phyloP scores from a whole-genome alignment of 1,284 basidiomycete species.

The Austroboletus novae-zelandiae region DNA sequence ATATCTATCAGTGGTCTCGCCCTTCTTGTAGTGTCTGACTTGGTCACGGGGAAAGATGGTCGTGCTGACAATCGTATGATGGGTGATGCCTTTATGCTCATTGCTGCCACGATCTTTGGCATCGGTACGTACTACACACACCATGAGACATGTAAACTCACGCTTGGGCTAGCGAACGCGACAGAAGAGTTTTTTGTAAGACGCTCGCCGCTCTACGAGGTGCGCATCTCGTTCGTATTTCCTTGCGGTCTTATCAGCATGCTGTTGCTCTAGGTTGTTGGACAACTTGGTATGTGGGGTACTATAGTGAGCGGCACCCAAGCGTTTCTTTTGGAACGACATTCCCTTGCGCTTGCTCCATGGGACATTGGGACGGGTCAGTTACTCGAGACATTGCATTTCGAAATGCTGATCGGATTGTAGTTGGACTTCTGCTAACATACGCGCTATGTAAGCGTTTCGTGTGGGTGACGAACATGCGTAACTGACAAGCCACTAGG shows the following conservation, averaged over 20 bases:
- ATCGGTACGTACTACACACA: slow-evolving; percentile 54
- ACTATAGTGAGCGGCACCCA: slow-evolving; percentile 74
- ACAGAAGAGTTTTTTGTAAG: slow-evolving; percentile 86
- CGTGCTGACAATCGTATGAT: slow-evolving; percentile 59
- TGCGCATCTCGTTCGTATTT: slow-evolving; percentile 14
- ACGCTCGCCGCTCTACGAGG: slow-evolving; percentile 75
- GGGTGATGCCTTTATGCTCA: slow-evolving; percentile 81
- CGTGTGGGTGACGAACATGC: neutral
- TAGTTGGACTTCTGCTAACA: slow-evolving; percentile 68
- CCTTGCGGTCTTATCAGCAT: neutral
- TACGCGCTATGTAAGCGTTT: slow-evolving; percentile 53
- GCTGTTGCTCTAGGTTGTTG: slow-evolving; percentile 53
- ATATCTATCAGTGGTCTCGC: slow-evolving; percentile 74
- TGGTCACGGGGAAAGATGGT: slow-evolving; percentile 67
- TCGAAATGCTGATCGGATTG: slow-evolving; percentile 4
- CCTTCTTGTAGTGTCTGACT: slow-evolving; percentile 70
- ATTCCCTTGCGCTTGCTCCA: slow-evolving; percentile 53
- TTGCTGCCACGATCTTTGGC: slow-evolving; percentile 81
- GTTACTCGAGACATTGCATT: slow-evolving; percentile 15
- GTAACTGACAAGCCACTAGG: slow-evolving; percentile 34
- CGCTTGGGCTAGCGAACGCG: slow-evolving; percentile 59
- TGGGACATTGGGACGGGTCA: slow-evolving; percentile 71
- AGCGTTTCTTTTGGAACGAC: slow-evolving; percentile 70
- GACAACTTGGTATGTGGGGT: slow-evolving; percentile 81
- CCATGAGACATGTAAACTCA: neutral